Evolutionary conservation across 331 rosid species (phyloP).

Genomic region (Telfairia occidentalis): DNA sequence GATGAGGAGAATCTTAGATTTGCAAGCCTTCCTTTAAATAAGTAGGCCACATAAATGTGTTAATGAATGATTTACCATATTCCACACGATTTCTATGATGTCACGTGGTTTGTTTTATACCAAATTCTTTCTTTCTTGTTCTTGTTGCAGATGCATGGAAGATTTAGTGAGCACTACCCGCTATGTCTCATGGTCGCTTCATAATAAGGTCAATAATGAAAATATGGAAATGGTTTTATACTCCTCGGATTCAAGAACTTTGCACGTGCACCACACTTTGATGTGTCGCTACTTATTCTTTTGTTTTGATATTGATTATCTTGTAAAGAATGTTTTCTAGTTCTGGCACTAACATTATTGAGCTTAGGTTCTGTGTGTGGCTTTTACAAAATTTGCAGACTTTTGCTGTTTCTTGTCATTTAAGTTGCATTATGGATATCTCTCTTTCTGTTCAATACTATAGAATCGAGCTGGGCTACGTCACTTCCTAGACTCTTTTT

Average conservation of each 20-base stretch:
- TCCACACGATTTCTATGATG: background rate
- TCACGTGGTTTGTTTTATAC: background rate
- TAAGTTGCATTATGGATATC: slow-evolving; percentile 13
- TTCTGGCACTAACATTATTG: background rate
- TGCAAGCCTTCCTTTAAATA: background rate
- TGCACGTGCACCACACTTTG: background rate
- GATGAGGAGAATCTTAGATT: background rate
- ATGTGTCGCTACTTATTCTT: background rate
- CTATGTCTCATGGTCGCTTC: slow-evolving; percentile 94
- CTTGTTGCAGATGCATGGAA: slow-evolving; percentile 75
- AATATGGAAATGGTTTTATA: slow-evolving; percentile 14
- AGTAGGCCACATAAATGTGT: background rate
- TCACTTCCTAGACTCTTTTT: slow-evolving; percentile 88
- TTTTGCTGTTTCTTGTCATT: background rate
- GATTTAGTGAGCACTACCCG: slow-evolving; percentile 95
- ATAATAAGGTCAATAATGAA: slow-evolving; percentile 59
- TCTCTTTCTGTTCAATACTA: slow-evolving; percentile 21
- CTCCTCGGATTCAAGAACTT: background rate
- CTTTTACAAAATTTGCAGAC: background rate
- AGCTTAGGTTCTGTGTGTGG: background rate
- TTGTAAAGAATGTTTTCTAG: background rate
- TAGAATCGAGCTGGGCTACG: slow-evolving; percentile 93
- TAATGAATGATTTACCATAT: background rate
- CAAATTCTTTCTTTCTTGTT: slow-evolving; percentile 14
- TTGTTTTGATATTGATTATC: background rate